These are phyloP conservation scores for Lignosus rhinocerotis DNA, from an alignment of 1,284 basidiomycete species.

Conservation along the genomic window DNA sequence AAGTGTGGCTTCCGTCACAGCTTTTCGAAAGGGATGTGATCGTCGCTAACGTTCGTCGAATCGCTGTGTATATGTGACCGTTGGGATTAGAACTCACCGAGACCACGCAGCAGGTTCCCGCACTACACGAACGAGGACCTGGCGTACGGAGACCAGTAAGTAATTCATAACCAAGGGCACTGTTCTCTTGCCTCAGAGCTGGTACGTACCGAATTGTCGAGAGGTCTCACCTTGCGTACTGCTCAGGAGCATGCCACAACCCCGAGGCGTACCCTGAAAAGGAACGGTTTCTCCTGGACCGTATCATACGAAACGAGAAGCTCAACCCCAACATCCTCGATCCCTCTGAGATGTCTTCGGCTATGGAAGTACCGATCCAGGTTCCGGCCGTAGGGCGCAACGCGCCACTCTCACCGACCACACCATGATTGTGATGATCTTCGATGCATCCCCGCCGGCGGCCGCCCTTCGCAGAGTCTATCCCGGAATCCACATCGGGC, in stretches of 20 bases:
- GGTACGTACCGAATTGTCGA: too few relatives aligned
- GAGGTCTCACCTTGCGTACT: too few relatives aligned
- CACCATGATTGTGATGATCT: too few relatives aligned
- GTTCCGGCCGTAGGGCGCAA: too few relatives aligned
- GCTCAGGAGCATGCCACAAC: neutral
- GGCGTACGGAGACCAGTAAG: too few relatives aligned
- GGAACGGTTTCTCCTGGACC: constrained; percentile 15
- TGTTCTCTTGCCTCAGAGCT: too few relatives aligned
- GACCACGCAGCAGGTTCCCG: constrained; percentile 70
- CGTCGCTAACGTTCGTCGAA: constrained; percentile 52
- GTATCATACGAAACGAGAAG: constrained; percentile 13
- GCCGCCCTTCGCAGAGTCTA: too few relatives aligned
- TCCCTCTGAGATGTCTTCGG: constrained; percentile 24
- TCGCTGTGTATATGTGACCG: neutral
- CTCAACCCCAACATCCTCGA: constrained; percentile 9
- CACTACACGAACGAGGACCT: too few relatives aligned
- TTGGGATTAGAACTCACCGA: constrained; percentile 56
- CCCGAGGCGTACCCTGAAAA: constrained; percentile 17
- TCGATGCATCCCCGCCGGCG: too few relatives aligned
- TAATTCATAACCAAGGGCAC: too few relatives aligned
- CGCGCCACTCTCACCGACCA: too few relatives aligned
- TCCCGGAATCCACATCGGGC: too few relatives aligned
- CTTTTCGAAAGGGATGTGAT: constrained; percentile 72
- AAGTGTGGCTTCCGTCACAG: constrained; percentile 76
- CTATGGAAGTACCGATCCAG: constrained; percentile 2